A percentile compares a stretch with the other conserved stretches of the same genome.
Conservation (phyloP, 2,329 filamentous ascomycete species). For the Clarireedia hainanense region DNA sequence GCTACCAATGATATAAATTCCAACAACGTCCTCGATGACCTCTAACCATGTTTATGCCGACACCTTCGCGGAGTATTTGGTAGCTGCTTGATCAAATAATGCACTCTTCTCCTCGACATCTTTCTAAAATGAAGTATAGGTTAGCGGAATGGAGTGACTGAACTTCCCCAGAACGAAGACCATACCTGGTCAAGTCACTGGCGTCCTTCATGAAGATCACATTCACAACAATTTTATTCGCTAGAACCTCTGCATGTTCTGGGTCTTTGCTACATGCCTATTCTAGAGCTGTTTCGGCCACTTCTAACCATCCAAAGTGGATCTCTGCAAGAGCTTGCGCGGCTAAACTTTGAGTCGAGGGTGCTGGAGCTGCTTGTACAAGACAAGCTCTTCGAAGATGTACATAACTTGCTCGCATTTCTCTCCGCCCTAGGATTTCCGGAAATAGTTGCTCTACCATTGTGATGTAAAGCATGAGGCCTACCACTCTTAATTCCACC, state of each 20-base stretch:
- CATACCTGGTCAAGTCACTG: slow-evolving; percentile 54
- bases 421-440: slow-evolving; percentile 64
- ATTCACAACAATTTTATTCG: slow-evolving; percentile 74
- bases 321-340: slow-evolving; percentile 87
- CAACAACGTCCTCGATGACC: not conserved
- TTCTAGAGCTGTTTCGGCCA: slow-evolving; percentile 80
- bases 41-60: slow-evolving; percentile 15
- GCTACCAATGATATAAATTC: not conserved
- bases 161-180: slow-evolving; percentile 13
- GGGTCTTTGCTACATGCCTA: slow-evolving; percentile 71
- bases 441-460: not conserved
- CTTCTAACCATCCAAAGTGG: slow-evolving; percentile 79
- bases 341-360: slow-evolving; percentile 67
- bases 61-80: slow-evolving; percentile 82
- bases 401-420: slow-evolving; percentile 97
- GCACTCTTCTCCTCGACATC: slow-evolving; percentile 79
- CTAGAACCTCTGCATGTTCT: slow-evolving; percentile 64
- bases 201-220: slow-evolving; percentile 67
- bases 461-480: slow-evolving; percentile 22
- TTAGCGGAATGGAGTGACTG: slow-evolving; percentile 4
- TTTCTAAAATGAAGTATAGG: slow-evolving; percentile 43
- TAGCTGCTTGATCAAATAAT: slow-evolving; percentile 78
- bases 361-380: slow-evolving; percentile 75
- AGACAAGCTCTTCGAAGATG: slow-evolving; percentile 95
- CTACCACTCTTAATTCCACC: slow-evolving; percentile 80